Evolutionary conservation across 2,329 filamentous ascomycete genomes (phyloP).

Genomic region (Onygena corvina): DNA sequence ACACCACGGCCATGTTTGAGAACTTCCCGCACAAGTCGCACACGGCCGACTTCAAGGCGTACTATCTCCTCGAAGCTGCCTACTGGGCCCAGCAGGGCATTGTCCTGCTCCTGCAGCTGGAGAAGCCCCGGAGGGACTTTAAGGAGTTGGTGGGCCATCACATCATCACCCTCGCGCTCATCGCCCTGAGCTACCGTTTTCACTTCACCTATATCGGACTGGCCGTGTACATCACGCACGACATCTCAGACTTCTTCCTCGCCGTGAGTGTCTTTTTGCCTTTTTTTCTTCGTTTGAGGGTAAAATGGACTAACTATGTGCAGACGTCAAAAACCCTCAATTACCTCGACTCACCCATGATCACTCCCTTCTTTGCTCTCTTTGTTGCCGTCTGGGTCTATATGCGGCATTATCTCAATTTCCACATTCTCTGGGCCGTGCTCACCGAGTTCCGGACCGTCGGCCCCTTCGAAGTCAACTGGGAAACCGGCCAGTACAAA

Average conservation of each 20-base stretch:
- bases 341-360: conserved; percentile 68
- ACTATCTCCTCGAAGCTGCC: conserved; percentile 85
- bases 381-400: conserved; percentile 84
- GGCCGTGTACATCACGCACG: conserved; percentile 86
- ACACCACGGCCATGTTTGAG: conserved; percentile 82
- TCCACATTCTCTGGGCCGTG: conserved; percentile 37
- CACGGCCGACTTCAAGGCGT: conserved; percentile 76
- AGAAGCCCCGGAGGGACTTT: conserved; percentile 91
- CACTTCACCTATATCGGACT: conserved; percentile 94
- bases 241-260: conserved; percentile 91
- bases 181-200: conserved; percentile 80
- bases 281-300: not conserved
- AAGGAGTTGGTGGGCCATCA: conserved; percentile 87
- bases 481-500: conserved; percentile 40
- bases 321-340: conserved; percentile 85
- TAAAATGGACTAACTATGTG: not conserved
- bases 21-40: conserved; percentile 73
- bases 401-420: conserved; percentile 59
- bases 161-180: conserved; percentile 74
- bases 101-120: conserved; percentile 71
- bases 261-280: conserved; percentile 48
- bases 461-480: conserved; percentile 37
- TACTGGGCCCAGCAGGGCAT: conserved; percentile 96
- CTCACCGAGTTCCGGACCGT: conserved; percentile 38
- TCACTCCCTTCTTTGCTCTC: conserved; percentile 69